These are phyloP conservation scores for Globisporangium viniferum DNA, from an alignment of 352 stramenopile genomes.

Conservation along the genomic window DNA sequence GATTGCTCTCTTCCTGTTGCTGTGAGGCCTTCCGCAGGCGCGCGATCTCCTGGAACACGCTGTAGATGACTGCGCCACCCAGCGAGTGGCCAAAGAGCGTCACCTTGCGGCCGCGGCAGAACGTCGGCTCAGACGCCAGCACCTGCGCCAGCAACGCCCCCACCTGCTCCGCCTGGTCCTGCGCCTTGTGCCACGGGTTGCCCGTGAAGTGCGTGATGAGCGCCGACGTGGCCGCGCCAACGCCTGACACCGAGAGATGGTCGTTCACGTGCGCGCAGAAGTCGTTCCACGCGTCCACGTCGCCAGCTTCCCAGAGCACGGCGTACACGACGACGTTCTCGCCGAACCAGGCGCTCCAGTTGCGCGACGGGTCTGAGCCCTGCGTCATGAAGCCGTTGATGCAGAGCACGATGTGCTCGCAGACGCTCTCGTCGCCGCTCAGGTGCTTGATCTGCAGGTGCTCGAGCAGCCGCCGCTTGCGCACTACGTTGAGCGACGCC, in stretches of 20 bases:
- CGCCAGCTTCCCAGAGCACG: slow-evolving; percentile 78
- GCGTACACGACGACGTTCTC: slow-evolving; percentile 51
- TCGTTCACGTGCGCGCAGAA: slow-evolving; percentile 78
- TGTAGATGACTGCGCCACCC: slow-evolving; percentile 73
- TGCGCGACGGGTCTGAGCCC: slow-evolving; percentile 51
- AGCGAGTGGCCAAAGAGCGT: slow-evolving; percentile 80
- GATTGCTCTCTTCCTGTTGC: background rate
- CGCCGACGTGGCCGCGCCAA: slow-evolving; percentile 39
- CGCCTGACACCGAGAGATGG: slow-evolving; percentile 32
- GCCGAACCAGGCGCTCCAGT: slow-evolving; percentile 58
- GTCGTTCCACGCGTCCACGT: slow-evolving; percentile 67
- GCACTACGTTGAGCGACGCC: slow-evolving; percentile 67
- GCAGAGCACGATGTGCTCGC: slow-evolving; percentile 67
- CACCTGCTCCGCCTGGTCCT: slow-evolving; percentile 78
- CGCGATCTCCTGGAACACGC: slow-evolving; percentile 61
- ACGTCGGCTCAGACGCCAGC: slow-evolving; percentile 43
- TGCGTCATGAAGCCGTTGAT: slow-evolving; percentile 89
- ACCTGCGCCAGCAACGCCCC: slow-evolving; percentile 69
- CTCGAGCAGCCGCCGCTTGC: slow-evolving; percentile 61
- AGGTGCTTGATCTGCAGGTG: slow-evolving; percentile 63
- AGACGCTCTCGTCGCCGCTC: slow-evolving; percentile 53
- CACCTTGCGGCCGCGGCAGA: slow-evolving; percentile 51
- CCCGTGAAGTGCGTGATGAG: slow-evolving; percentile 73
- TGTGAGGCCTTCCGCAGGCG: slow-evolving; percentile 27
- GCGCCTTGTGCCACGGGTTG: slow-evolving; percentile 83